Evolutionary conservation across 2,329 filamentous ascomycete species (phyloP), one percentile per base, ranked within the genome.

Genomic region (Hymenoscyphus linearis): DNA sequence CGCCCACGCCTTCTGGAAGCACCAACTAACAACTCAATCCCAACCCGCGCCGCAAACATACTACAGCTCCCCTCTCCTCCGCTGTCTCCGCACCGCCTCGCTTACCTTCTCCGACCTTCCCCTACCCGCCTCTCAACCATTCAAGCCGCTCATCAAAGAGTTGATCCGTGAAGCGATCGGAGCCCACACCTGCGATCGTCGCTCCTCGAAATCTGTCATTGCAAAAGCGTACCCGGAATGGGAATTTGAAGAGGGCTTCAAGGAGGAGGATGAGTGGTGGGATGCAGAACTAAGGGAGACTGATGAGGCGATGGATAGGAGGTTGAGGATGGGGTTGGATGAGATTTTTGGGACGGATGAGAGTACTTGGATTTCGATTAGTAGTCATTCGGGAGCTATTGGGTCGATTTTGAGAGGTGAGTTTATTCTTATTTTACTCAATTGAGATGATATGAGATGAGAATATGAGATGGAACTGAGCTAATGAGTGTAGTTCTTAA

Each of bases 161-260:
- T 70, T 81, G 35, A 76, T 90, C 62, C 79, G 87, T 44, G 88
- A 91, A 73, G 82, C 82, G 2, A 83, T 90, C 59, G 86, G 83
- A 59, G 82, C 85, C 44, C 88, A 89, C 71, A 89, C 86, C 0
- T 91, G 88, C 69, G 85, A 91, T 73, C 79, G 82, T 25, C 79
- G 87, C 6, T 82, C 80, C 36, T 80, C 73, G 67, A 82, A 79
- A 68, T 76, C 79, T 0, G 76, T 78, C 55, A 85, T 90, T 65
- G 72, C 73, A 10, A 62, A 73, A 2, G 74, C 78, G 4, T 83
- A 84, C 54, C 84, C 84, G 0, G 71, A 69, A 3, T 87, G 80
- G 71, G 68, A 65, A 2, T 83, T 90, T 55, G 87, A 90, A 73
- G 72, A 75, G 1, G 84, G 82, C 0, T 90, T 91, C 67, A 70